Evolutionary conservation across 768 basidiomycete genomes (phyloP), one percentile per base, ranked within the genome.

Genomic region (Termitomyces sp.): DNA sequence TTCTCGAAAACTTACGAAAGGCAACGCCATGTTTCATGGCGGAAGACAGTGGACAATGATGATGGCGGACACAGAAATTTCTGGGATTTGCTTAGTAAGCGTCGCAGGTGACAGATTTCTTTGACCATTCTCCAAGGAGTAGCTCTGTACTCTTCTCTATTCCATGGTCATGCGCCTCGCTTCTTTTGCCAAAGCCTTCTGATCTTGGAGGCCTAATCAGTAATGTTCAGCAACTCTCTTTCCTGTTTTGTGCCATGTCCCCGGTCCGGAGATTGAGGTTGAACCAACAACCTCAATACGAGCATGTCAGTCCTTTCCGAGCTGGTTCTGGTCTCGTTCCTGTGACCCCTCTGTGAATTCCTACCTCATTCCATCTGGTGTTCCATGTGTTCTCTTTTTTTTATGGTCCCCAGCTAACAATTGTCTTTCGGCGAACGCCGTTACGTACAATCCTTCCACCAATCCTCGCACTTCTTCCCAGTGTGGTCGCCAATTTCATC

Each of bases 21-120:
- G 92, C 92, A 58, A 93, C 81, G 44, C 94, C 93, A 86, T 98
- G 95, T 80, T 96, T 94, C 94, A 96, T 96, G 59, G 55, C 57
- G 55, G 42, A 50, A 55, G 53, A 33, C 20, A 2, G 13, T 33
- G 45, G 44, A 55, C 24, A n/a, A 13, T 44, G 51, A 48, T 46
- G 52, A 22, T 24, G 24, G 54, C 40, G 4, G 58, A 16, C 32
- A 40, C 18, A 18, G 46, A 60, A 66, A 59, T 59, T 66, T 58
- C 60, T 42, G 35, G n/a, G 42, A 4, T 44, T 28, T 18, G 66
- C 44, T 63, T 57, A 24, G 58, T 65, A 63, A 67, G 66, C 63
- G 12, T n/a, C 28, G 11, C 42, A 45, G n/a, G 46, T 58, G 42
- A 55, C 56, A 22, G 20, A n/a, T n/a, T n/a, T n/a, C n/a, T n/a